phyloP scores from a whole-genome alignment of 352 stramenopile species.

The Elongisporangium anandrum region DNA sequence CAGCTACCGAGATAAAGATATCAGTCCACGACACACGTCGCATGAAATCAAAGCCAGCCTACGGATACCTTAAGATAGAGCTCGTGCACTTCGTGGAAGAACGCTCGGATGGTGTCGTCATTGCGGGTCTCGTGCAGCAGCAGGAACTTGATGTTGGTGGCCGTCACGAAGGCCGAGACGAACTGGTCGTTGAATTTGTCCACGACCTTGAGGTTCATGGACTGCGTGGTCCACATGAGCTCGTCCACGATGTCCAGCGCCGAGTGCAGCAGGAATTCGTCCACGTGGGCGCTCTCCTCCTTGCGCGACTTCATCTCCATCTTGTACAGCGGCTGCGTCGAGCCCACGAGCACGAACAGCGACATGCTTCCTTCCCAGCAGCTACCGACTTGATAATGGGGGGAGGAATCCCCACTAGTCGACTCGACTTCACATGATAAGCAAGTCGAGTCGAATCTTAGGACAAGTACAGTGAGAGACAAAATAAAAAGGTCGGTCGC shows the following conservation, averaged over 20 bases:
- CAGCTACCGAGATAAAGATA: slow-evolving; percentile 41
- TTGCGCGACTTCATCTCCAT: slow-evolving; percentile 79
- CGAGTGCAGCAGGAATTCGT: slow-evolving; percentile 98
- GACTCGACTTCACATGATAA: background rate
- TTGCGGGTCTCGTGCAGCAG: slow-evolving; percentile 93
- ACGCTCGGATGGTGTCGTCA: slow-evolving; percentile 94
- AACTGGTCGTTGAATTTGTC: slow-evolving; percentile 97
- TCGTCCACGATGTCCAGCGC: slow-evolving; percentile 96
- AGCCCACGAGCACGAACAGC: slow-evolving; percentile 83
- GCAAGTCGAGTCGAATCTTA: background rate
- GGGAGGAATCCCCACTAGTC: background rate
- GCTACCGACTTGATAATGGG: no score
- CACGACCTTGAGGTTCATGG: slow-evolving; percentile 91
- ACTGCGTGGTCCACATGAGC: slow-evolving; percentile 91
- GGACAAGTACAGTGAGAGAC: background rate
- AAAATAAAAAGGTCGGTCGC: background rate
- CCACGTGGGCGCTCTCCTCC: slow-evolving; percentile 89
- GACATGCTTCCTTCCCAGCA: slow-evolving; percentile 37
- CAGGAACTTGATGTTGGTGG: slow-evolving; percentile 95
- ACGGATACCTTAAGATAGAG: slow-evolving; percentile 94
- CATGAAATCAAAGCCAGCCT: slow-evolving; percentile 3
- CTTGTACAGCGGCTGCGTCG: slow-evolving; percentile 85
- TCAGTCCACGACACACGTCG: slow-evolving; percentile 7
- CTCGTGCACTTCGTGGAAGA: slow-evolving; percentile 97
- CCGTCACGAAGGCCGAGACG: slow-evolving; percentile 95